These are phyloP conservation scores for Ramaria sp. DNA, from an alignment of 768 basidiomycete species.

Conservation along the genomic window DNA sequence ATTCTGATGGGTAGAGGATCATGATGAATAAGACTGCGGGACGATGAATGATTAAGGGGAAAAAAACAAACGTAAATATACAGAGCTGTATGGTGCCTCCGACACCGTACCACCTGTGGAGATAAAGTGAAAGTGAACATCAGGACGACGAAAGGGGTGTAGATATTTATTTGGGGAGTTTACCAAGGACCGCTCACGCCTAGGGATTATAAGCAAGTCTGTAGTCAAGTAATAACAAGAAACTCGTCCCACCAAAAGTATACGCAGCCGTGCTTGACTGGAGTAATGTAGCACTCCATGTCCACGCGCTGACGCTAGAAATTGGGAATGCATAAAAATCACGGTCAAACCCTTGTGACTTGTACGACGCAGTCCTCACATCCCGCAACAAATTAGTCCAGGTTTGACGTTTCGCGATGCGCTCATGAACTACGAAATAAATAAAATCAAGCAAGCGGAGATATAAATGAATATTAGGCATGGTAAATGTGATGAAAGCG, in stretches of 20 bases:
- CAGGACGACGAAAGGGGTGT: too few relatives aligned
- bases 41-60: too few relatives aligned
- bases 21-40: too few relatives aligned
- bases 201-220: constrained; percentile 7
- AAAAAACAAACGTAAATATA: constrained; percentile 26
- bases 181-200: constrained; percentile 42
- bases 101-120: constrained; percentile 36
- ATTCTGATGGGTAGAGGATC: too few relatives aligned
- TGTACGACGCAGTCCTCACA: constrained; percentile 19
- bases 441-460: too few relatives aligned
- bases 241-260: constrained; percentile 26
- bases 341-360: too few relatives aligned
- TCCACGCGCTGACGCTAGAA: constrained; percentile 40
- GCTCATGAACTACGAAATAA: constrained; percentile 19
- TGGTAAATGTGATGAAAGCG: not conserved
- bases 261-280: constrained; percentile 43
- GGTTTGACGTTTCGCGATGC: constrained; percentile 39
- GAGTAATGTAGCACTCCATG: constrained; percentile 44
- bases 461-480: too few relatives aligned
- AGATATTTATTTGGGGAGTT: too few relatives aligned
- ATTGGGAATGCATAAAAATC: not conserved
- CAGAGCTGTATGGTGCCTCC: constrained; percentile 43
- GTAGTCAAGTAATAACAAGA: not conserved
- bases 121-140: too few relatives aligned
- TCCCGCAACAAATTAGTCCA: constrained; percentile 39